Percentiles rank a stretch among this genome's conserved stretches.
Conservation (phyloP, 768 basidiomycete genomes). For the Leccinum longicurvipes region DNA sequence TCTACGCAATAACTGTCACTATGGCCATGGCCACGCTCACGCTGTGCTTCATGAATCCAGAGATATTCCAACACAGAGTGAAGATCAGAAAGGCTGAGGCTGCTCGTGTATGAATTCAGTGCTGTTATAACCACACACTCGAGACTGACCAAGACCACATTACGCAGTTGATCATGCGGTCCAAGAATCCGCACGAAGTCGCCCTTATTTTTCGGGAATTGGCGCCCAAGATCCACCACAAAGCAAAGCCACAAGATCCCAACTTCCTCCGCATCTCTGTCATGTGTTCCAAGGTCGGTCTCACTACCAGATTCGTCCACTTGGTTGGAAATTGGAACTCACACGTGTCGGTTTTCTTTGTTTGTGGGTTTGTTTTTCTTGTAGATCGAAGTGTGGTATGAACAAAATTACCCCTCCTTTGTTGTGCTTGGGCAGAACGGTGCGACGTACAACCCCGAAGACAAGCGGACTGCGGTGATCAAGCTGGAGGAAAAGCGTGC, state of each 20-base stretch:
- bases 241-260: slow-evolving; percentile 77
- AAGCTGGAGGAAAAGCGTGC: slow-evolving; percentile 43
- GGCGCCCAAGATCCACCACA: slow-evolving; percentile 77
- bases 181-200: slow-evolving; percentile 90
- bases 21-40: slow-evolving; percentile 96
- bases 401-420: slow-evolving; percentile 92
- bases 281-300: slow-evolving; percentile 73
- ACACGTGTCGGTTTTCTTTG: slow-evolving; percentile 4
- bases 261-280: slow-evolving; percentile 80
- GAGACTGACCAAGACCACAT: not conserved
- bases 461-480: slow-evolving; percentile 56
- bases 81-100: slow-evolving; percentile 95
- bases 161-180: slow-evolving; percentile 80
- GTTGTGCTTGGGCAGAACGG: slow-evolving; percentile 36
- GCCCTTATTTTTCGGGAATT: slow-evolving; percentile 83
- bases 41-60: slow-evolving; percentile 89
- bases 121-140: not conserved
- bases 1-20: slow-evolving; percentile 88
- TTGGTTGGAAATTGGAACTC: not conserved
- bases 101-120: slow-evolving; percentile 54
- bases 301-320: not conserved
- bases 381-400: slow-evolving; percentile 91
- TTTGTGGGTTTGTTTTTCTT: not conserved
- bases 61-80: slow-evolving; percentile 81
- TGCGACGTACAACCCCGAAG: slow-evolving; percentile 42